Conservation (phyloP, 108 stramenopile species). For the Stephanodiscus minutulus region DNA sequence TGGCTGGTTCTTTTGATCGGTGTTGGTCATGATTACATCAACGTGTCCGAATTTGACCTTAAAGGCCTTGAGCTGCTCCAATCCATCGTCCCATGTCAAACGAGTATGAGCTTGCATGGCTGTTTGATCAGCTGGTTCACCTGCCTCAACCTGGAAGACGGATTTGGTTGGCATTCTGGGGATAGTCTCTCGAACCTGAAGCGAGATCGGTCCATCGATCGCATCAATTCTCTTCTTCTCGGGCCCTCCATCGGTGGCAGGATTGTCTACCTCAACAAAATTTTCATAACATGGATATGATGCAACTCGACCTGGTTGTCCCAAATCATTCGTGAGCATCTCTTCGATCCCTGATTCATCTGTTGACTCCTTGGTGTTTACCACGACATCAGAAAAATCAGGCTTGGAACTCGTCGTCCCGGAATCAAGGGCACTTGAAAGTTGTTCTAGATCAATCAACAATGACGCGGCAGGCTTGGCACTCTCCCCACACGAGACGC, state of each 20-base stretch:
- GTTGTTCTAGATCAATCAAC: background rate
- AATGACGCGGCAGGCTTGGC: background rate
- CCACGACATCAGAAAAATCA: background rate
- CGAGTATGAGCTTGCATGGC: background rate
- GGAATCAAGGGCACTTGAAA: background rate
- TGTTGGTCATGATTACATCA: background rate
- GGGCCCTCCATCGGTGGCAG: background rate
- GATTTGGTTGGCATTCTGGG: background rate
- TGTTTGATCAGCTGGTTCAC: background rate
- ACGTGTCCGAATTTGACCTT: background rate
- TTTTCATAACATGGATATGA: background rate
- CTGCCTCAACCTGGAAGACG: background rate
- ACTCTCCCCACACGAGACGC: background rate
- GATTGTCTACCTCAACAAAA: background rate
- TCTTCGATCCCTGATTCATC: background rate
- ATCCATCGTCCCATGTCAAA: background rate
- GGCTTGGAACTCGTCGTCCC: background rate
- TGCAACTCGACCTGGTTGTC: background rate
- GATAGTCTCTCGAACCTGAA: too few relatives aligned
- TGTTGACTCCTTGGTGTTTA: background rate
- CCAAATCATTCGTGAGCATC: too few relatives aligned
- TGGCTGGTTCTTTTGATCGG: constrained; percentile 4
- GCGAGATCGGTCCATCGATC: background rate
- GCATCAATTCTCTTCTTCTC: background rate
- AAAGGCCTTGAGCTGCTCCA: background rate